Evolutionary conservation across 257 asterid genomes (phyloP).

Genomic region (Petunia secreta): DNA sequence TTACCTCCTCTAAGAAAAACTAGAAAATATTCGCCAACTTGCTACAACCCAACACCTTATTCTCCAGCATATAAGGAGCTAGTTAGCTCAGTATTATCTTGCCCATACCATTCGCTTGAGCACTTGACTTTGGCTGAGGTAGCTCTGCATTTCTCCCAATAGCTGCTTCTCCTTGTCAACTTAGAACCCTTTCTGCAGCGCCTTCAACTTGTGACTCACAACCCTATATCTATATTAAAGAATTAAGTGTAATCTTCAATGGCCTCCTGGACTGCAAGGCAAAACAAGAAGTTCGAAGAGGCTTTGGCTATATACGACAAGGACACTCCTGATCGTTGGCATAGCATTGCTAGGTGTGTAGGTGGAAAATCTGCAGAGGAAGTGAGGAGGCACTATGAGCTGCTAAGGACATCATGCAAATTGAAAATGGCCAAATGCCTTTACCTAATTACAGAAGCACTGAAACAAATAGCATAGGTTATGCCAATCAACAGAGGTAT

Average conservation of each 20-base stretch:
- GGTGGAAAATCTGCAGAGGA: slow-evolving; percentile 49
- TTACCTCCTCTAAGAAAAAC: neutral
- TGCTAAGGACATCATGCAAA: slow-evolving; percentile 49
- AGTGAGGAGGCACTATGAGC: slow-evolving; percentile 47
- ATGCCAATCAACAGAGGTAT: slow-evolving; percentile 44
- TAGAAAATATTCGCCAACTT: slow-evolving; percentile 50
- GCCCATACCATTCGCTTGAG: slow-evolving; percentile 39
- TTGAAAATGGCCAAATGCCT: slow-evolving; percentile 42
- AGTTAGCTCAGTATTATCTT: slow-evolving; percentile 27
- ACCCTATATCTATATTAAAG: neutral
- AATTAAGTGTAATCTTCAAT: slow-evolving; percentile 26
- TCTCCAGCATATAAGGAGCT: slow-evolving; percentile 19
- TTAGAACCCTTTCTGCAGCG: neutral
- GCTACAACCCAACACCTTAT: slow-evolving; percentile 38
- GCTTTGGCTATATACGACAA: slow-evolving; percentile 48
- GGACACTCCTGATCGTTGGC: slow-evolving; percentile 58
- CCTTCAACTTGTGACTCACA: neutral
- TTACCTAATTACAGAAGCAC: slow-evolving; percentile 43
- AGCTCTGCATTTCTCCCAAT: neutral
- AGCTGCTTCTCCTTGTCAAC: slow-evolving; percentile 1
- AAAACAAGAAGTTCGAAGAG: slow-evolving; percentile 56
- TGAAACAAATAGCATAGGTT: slow-evolving; percentile 31
- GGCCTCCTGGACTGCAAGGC: slow-evolving; percentile 64
- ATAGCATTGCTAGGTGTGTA: slow-evolving; percentile 48
- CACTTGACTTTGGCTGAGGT: slow-evolving; percentile 37